Conservation (phyloP, 2,329 filamentous ascomycete genomes). For the Cyclaneusma minus region DNA sequence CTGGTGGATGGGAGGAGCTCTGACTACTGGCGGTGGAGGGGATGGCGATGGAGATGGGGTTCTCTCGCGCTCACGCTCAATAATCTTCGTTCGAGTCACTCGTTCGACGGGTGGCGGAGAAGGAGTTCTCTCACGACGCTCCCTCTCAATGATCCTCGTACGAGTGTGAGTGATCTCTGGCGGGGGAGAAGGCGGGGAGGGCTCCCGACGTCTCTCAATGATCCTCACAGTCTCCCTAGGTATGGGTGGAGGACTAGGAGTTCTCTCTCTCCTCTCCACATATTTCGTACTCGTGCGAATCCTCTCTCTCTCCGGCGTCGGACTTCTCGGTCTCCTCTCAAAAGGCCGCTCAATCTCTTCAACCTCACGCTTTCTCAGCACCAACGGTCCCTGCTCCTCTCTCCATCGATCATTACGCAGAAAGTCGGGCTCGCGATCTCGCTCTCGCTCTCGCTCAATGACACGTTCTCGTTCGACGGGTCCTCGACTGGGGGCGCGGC, state of each 20-base stretch:
- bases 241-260: conserved; percentile 13
- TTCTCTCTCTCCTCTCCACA: conserved; percentile 13
- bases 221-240: too few relatives aligned
- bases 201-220: conserved; percentile 1
- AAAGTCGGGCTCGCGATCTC: conserved; percentile 14
- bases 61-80: conserved; percentile 21
- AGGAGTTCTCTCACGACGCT: conserved; percentile 24
- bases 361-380: conserved; percentile 15
- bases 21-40: conserved; percentile 48
- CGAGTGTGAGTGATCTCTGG: conserved; percentile 30
- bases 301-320: conserved; percentile 11
- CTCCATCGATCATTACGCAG: conserved; percentile 15
- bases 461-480: too few relatives aligned
- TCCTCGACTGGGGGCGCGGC: too few relatives aligned
- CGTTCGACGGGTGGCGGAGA: conserved; percentile 12
- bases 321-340: conserved; percentile 15
- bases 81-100: conserved; percentile 3
- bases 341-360: conserved; percentile 12
- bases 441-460: conserved; percentile 11
- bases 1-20: conserved; percentile 67
- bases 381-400: conserved; percentile 12
- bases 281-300: conserved; percentile 11
- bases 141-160: conserved; percentile 29
- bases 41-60: conserved; percentile 32
- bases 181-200: conserved; percentile 13